These are phyloP conservation scores for Madurella fahalii DNA, from an alignment of 2,329 filamentous ascomycete species.

Conservation along the genomic window DNA sequence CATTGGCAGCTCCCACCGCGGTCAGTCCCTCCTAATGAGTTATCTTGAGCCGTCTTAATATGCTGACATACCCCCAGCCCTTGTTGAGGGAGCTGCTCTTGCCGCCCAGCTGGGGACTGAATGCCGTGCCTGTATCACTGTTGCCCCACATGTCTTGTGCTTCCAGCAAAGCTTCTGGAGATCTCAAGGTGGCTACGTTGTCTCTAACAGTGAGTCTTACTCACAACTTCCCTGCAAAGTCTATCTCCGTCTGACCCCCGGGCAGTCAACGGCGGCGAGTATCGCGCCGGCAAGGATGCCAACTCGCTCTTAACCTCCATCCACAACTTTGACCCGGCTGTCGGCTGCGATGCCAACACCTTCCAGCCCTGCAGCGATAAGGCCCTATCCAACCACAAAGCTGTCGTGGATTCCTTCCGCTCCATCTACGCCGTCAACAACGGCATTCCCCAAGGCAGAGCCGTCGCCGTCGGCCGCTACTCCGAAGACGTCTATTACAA, in stretches of 20 bases:
- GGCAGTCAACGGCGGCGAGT: constrained; percentile 52
- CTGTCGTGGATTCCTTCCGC: constrained; percentile 71
- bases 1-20: constrained; percentile 62
- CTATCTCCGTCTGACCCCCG: not conserved
- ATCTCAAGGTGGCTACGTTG: constrained; percentile 52
- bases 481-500: constrained; percentile 70
- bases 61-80: constrained; percentile 34
- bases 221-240: not conserved
- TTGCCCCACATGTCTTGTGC: constrained; percentile 68
- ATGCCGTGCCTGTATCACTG: constrained; percentile 56
- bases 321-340: constrained; percentile 64
- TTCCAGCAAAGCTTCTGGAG: constrained; percentile 74
- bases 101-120: constrained; percentile 59
- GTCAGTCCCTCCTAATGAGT: constrained; percentile 32
- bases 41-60: not conserved
- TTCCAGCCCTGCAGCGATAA: constrained; percentile 73
- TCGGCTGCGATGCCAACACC: constrained; percentile 62
- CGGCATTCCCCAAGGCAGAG: constrained; percentile 55
- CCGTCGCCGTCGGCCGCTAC: constrained; percentile 63
- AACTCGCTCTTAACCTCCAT: constrained; percentile 66
- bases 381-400: constrained; percentile 72
- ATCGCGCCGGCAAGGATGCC: constrained; percentile 65
- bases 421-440: constrained; percentile 65
- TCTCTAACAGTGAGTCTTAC: constrained; percentile 58
- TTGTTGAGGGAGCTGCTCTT: constrained; percentile 63